phyloP scores from a whole-genome alignment of 2,329 filamentous ascomycete genomes.

The Hypoxylon sp. region DNA sequence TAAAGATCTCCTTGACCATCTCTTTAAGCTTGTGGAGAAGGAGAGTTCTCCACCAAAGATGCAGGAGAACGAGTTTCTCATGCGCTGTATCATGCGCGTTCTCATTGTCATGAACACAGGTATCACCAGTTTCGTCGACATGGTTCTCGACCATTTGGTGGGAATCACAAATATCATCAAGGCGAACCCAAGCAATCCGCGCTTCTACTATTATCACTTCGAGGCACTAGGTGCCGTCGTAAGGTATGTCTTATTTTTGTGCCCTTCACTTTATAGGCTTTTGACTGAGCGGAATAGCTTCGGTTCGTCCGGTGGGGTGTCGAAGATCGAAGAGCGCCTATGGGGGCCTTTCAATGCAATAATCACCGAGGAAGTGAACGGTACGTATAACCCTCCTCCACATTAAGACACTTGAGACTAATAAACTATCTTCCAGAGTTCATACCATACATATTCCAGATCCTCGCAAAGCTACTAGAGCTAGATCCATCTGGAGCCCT shows the following conservation, averaged over 20 bases:
- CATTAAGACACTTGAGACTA: conserved; percentile 47
- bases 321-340: conserved; percentile 82
- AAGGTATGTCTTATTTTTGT: conserved; percentile 61
- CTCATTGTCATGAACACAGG: conserved; percentile 93
- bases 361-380: conserved; percentile 84
- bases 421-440: conserved; percentile 75
- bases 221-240: conserved; percentile 94
- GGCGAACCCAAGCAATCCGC: conserved; percentile 94
- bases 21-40: conserved; percentile 92
- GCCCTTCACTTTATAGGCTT: neutral
- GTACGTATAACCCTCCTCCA: conserved; percentile 59
- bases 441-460: conserved; percentile 95
- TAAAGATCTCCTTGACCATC: conserved; percentile 87
- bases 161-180: conserved; percentile 93
- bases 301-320: conserved; percentile 75
- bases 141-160: conserved; percentile 85
- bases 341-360: conserved; percentile 88
- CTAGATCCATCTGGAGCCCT: conserved; percentile 84
- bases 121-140: conserved; percentile 79
- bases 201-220: conserved; percentile 99
- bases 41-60: conserved; percentile 89
- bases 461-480: conserved; percentile 92
- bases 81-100: conserved; percentile 98
- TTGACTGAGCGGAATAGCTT: conserved; percentile 62
- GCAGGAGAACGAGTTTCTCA: conserved; percentile 98